Percentiles rank a stretch among this genome's conserved stretches.
Evolutionary conservation across 78 protist genomes (phyloP).

Genomic region (Monocercomonoides exilis): DNA sequence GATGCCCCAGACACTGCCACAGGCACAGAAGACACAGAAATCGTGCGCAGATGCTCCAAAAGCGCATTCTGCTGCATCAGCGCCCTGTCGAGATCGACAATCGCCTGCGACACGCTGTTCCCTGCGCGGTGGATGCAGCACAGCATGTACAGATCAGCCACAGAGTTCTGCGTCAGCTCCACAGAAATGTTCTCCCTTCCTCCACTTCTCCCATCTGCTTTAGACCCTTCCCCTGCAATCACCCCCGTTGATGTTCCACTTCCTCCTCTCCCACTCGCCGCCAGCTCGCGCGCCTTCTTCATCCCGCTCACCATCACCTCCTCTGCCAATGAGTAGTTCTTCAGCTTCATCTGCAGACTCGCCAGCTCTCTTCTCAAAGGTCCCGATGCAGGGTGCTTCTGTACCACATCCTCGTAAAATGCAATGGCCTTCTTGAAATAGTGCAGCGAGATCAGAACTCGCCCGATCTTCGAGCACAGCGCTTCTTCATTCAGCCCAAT

Average conservation of each 20-base stretch:
- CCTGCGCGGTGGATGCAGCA: background rate
- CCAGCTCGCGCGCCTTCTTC: background rate
- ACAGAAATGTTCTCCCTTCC: no score
- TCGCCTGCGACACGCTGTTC: background rate
- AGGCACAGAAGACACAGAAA: no score
- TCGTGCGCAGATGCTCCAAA: no score
- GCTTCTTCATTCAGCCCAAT: background rate
- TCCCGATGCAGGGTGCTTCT: no score
- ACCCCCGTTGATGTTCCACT: background rate
- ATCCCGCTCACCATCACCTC: background rate
- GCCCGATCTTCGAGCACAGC: background rate
- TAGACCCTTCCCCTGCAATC: background rate
- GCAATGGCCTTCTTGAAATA: slow-evolving; percentile 2
- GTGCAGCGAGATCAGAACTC: background rate
- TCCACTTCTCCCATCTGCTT: background rate
- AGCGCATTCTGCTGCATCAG: background rate
- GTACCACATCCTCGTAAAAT: background rate
- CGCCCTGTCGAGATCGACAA: background rate
- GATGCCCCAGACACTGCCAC: background rate
- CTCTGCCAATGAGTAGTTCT: background rate
- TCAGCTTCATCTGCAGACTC: background rate
- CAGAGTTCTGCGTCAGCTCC: background rate
- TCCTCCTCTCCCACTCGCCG: background rate
- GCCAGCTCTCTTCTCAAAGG: slow-evolving; percentile 7
- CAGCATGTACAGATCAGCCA: background rate